A percentile compares a stretch with the other conserved stretches of the same genome.
Evolutionary conservation across 1,139 yeast species (phyloP).

Genomic region (Yamadazyma triangularis): DNA sequence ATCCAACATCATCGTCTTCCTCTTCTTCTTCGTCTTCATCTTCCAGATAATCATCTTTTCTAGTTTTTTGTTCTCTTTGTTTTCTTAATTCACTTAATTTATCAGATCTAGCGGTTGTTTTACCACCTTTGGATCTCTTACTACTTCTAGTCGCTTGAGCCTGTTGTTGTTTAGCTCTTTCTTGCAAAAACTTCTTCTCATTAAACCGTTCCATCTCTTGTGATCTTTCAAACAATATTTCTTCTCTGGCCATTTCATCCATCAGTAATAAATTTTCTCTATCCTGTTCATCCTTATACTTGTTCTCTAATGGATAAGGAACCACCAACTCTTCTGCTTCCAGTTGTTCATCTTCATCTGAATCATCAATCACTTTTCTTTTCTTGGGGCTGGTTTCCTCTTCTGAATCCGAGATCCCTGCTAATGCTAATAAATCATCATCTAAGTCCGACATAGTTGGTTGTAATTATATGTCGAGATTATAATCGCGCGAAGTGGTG

Average conservation of each 20-base stretch:
- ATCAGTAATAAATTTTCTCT: slow-evolving; percentile 59
- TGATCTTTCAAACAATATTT: slow-evolving; percentile 83
- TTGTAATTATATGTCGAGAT: too few species aligned
- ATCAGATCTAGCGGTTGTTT: slow-evolving; percentile 36
- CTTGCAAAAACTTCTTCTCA: slow-evolving; percentile 76
- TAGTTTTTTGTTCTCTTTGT: slow-evolving; percentile 67
- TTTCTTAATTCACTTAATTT: slow-evolving; percentile 80
- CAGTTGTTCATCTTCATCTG: slow-evolving; percentile 5
- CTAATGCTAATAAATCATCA: slow-evolving; percentile 87
- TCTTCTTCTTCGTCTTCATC: slow-evolving; percentile 39
- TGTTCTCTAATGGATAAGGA: slow-evolving; percentile 93
- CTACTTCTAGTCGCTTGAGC: slow-evolving; percentile 21
- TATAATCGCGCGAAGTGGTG: not conserved
- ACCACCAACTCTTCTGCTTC: slow-evolving; percentile 39
- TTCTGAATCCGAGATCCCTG: slow-evolving; percentile 56
- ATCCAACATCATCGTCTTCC: slow-evolving; percentile 40
- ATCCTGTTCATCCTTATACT: slow-evolving; percentile 80
- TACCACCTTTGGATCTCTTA: slow-evolving; percentile 23
- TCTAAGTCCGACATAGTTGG: slow-evolving; percentile 62
- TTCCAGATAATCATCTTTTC: slow-evolving; percentile 30
- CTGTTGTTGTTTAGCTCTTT: slow-evolving; percentile 62
- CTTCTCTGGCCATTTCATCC: slow-evolving; percentile 92
- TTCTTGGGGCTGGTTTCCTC: slow-evolving; percentile 21
- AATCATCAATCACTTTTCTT: slow-evolving; percentile 5
- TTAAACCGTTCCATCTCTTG: slow-evolving; percentile 86